These are phyloP conservation scores for Ophiosphaerella korrae DNA, from an alignment of 2,329 filamentous ascomycete genomes.

Conservation along the genomic window DNA sequence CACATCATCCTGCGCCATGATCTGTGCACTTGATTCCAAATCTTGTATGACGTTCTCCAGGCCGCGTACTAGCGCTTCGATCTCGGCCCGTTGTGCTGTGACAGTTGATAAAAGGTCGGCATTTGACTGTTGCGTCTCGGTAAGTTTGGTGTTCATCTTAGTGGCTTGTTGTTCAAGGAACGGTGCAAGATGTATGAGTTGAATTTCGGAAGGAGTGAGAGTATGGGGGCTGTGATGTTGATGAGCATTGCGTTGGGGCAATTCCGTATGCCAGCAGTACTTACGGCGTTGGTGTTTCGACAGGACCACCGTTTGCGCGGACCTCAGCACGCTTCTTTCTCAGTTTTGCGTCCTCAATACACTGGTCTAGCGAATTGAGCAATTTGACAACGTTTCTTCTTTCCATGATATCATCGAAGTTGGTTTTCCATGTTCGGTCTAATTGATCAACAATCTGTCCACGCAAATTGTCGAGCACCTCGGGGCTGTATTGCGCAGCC, in stretches of 20 bases:
- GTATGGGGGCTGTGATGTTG: slow-evolving; percentile 58
- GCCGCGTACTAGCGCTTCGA: slow-evolving; percentile 59
- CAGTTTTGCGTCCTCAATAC: slow-evolving; percentile 63
- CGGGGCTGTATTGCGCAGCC: slow-evolving; percentile 61
- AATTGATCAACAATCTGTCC: slow-evolving; percentile 64
- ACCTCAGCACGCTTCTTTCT: slow-evolving; percentile 54
- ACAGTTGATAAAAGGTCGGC: slow-evolving; percentile 58
- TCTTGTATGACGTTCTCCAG: slow-evolving; percentile 63
- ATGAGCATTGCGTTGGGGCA: slow-evolving; percentile 10
- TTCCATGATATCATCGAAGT: slow-evolving; percentile 65
- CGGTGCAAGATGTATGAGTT: slow-evolving; percentile 63
- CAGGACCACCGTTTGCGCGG: slow-evolving; percentile 42
- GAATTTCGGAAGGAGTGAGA: slow-evolving; percentile 60
- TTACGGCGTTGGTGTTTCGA: slow-evolving; percentile 53
- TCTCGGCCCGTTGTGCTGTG: slow-evolving; percentile 60
- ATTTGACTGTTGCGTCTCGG: slow-evolving; percentile 59
- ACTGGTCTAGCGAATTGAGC: slow-evolving; percentile 65
- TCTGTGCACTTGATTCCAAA: slow-evolving; percentile 57
- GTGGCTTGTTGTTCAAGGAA: slow-evolving; percentile 58
- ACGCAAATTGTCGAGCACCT: slow-evolving; percentile 62
- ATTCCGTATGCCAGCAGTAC: slow-evolving; percentile 30
- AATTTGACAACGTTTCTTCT: slow-evolving; percentile 62
- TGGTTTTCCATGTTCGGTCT: slow-evolving; percentile 60
- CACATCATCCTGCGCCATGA: slow-evolving; percentile 47
- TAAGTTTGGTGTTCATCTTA: slow-evolving; percentile 57